A percentile compares a stretch with the other conserved stretches of the same genome.
These are phyloP conservation scores for Spirogloea muscicola DNA, from an alignment of 139 green algal genomes.

Conservation along the genomic window DNA sequence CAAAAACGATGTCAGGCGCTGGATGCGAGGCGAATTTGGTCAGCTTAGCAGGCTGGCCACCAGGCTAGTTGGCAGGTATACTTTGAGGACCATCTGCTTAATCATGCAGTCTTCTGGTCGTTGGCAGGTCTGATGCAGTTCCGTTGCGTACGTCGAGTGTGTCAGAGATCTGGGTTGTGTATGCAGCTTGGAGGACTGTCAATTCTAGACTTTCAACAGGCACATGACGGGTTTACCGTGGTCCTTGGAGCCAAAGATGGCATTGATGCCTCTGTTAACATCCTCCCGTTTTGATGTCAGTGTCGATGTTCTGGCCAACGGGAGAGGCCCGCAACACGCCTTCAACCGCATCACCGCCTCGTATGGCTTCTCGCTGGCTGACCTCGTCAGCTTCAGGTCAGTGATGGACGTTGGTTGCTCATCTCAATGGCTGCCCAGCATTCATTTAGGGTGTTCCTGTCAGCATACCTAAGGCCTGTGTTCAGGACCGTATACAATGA, in stretches of 20 bases:
- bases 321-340: constrained; percentile 65
- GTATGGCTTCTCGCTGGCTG: constrained; percentile 91
- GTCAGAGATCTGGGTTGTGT: constrained; percentile 10
- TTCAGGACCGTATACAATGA: neutral
- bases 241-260: no score
- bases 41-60: constrained; percentile 47
- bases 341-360: constrained; percentile 96
- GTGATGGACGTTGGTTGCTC: neutral
- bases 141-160: neutral
- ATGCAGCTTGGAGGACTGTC: neutral
- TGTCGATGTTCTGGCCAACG: constrained; percentile 40
- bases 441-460: neutral
- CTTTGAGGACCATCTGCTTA: neutral
- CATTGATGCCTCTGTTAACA: no score
- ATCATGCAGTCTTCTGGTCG: neutral
- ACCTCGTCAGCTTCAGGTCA: constrained; percentile 88
- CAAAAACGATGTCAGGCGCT: constrained; percentile 78
- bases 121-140: neutral
- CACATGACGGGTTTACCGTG: neutral
- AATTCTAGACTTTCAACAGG: neutral
- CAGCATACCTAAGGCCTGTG: neutral
- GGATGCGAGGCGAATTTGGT: constrained; percentile 54
- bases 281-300: no score
- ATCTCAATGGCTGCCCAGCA: neutral
- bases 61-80: constrained; percentile 38